Evolutionary conservation across 768 basidiomycete species (phyloP).

Genomic region (Suillus ampliporus): DNA sequence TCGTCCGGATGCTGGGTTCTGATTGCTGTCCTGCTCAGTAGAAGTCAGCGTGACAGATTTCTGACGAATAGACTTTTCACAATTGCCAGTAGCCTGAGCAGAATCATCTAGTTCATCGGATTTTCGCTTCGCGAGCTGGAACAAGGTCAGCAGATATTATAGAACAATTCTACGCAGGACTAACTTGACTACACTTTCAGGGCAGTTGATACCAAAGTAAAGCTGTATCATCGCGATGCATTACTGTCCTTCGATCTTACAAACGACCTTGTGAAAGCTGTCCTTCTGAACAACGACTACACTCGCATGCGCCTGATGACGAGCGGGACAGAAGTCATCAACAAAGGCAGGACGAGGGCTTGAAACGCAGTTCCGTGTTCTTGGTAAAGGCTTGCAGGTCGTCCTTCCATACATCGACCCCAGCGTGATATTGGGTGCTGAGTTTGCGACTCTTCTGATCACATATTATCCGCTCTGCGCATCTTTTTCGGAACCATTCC

Average conservation of each 20-base stretch:
- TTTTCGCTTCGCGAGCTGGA: no score
- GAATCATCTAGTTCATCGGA: no score
- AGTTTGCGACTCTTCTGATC: slow-evolving; percentile 64
- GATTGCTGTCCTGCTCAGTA: no score
- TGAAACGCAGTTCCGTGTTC: slow-evolving; percentile 69
- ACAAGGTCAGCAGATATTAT: no score
- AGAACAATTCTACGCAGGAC: no score
- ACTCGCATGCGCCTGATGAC: slow-evolving; percentile 84
- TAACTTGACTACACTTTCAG: no score
- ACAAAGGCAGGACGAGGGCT: slow-evolving; percentile 65
- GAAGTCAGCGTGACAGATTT: no score
- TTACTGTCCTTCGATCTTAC: slow-evolving; percentile 86
- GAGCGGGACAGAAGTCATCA: slow-evolving; percentile 93
- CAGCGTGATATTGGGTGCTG: slow-evolving; percentile 62
- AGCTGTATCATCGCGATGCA: no score
- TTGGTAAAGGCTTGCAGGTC: slow-evolving; percentile 86
- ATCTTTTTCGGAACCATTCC: slow-evolving; percentile 66
- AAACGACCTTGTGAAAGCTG: slow-evolving; percentile 82
- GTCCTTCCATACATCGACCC: slow-evolving; percentile 80
- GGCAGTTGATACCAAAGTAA: no score
- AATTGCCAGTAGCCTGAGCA: no score
- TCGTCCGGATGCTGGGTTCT: no score
- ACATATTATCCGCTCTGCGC: slow-evolving; percentile 78
- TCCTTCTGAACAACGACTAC: slow-evolving; percentile 77
- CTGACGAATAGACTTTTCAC: no score